phyloP scores from a whole-genome alignment of 352 stramenopile species.

The Globisporangium solare region DNA sequence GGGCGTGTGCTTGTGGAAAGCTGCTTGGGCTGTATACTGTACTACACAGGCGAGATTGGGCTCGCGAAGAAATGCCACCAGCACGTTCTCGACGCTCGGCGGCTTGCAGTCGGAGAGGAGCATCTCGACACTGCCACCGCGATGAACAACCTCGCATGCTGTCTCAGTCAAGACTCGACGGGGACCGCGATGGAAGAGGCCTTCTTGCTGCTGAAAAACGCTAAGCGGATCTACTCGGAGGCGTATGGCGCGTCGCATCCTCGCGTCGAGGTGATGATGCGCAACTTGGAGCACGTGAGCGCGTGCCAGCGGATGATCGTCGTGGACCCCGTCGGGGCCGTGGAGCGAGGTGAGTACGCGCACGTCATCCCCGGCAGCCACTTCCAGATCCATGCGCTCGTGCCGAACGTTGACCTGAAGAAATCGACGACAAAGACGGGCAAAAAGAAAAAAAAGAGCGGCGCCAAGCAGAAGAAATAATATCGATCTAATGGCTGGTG shows the following conservation, averaged over 20 bases:
- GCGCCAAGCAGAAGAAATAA: slow-evolving; percentile 39
- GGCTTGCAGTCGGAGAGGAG: slow-evolving; percentile 19
- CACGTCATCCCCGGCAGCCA: slow-evolving; percentile 59
- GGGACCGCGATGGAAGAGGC: slow-evolving; percentile 38
- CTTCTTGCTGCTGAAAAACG: slow-evolving; percentile 52
- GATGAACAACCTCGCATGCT: slow-evolving; percentile 77
- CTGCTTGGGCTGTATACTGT: slow-evolving; percentile 50
- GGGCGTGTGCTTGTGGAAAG: slow-evolving; percentile 39
- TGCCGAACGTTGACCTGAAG: slow-evolving; percentile 19
- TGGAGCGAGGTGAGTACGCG: slow-evolving; percentile 47
- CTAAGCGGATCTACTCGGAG: slow-evolving; percentile 39
- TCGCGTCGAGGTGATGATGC: slow-evolving; percentile 33
- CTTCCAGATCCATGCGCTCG: slow-evolving; percentile 66
- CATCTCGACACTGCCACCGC: slow-evolving; percentile 60
- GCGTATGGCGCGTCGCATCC: slow-evolving; percentile 39
- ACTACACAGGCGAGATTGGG: slow-evolving; percentile 42
- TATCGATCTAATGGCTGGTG: neutral
- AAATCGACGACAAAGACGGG: slow-evolving; percentile 13
- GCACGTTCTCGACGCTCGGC: slow-evolving; percentile 39
- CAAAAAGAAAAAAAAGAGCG: slow-evolving; percentile 29
- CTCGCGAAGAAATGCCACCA: slow-evolving; percentile 56
- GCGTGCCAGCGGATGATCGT: slow-evolving; percentile 37
- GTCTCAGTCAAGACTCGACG: slow-evolving; percentile 35
- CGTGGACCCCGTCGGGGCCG: slow-evolving; percentile 30
- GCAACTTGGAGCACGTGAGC: slow-evolving; percentile 45